Evolutionary conservation across 1,139 yeast genomes (phyloP).

Genomic region (Hyphopichia burtonii): DNA sequence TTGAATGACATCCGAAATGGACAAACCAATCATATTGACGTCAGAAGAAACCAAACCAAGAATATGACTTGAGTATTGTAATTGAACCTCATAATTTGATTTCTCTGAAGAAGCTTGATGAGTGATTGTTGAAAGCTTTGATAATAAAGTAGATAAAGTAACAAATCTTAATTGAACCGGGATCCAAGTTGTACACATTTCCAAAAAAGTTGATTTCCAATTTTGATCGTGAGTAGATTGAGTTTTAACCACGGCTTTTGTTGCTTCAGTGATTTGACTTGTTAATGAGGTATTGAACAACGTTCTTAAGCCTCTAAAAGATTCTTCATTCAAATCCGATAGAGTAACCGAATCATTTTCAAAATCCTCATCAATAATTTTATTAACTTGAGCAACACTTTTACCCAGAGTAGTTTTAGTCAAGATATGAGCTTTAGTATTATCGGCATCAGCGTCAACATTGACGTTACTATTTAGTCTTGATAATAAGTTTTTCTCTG

Average conservation of each 20-base stretch:
- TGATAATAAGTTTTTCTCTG: slow-evolving; percentile 16
- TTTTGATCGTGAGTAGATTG: slow-evolving; percentile 2
- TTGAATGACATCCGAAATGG: slow-evolving; percentile 79
- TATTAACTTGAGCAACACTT: slow-evolving; percentile 15
- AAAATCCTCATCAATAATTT: slow-evolving; percentile 25
- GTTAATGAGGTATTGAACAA: slow-evolving; percentile 52
- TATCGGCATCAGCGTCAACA: slow-evolving; percentile 18
- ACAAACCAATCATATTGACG: slow-evolving; percentile 83
- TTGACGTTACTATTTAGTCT: slow-evolving; percentile 24
- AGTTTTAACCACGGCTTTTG: slow-evolving; percentile 40
- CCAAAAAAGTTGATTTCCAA: slow-evolving; percentile 63
- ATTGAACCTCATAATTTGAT: slow-evolving; percentile 34
- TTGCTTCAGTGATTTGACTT: slow-evolving; percentile 47
- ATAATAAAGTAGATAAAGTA: slow-evolving; percentile 48
- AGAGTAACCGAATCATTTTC: slow-evolving; percentile 27
- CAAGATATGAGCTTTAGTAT: slow-evolving; percentile 16
- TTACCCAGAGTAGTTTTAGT: slow-evolving; percentile 28
- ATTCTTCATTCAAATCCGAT: slow-evolving; percentile 28
- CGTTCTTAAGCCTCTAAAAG: slow-evolving; percentile 44
- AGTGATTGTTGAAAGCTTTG: slow-evolving; percentile 24
- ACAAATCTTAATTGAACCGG: slow-evolving; percentile 87
- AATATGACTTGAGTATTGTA: slow-evolving; percentile 52
- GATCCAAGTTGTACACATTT: slow-evolving; percentile 70
- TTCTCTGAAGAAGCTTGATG: slow-evolving; percentile 19
- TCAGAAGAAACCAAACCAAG: slow-evolving; percentile 71